Base-by-base conservation (phyloP, 169 alveolate species). In the Toxoplasma gondii region DNA sequence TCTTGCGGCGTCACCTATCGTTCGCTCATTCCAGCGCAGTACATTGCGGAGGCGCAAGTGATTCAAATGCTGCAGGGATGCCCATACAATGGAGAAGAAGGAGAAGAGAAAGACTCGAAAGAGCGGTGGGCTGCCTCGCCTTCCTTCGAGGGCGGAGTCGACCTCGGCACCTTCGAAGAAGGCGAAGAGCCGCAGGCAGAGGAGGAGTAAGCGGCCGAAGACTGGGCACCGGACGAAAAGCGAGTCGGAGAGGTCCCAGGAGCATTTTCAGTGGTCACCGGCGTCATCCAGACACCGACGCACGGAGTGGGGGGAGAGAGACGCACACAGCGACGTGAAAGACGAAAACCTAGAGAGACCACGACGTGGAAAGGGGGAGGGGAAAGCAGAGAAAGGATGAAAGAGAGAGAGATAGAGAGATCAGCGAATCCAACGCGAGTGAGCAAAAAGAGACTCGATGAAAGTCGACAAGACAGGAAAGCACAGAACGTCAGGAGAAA, bases 61-160 rank as follows among this genome's bases (percentile, higher is more conserved):
- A 90, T 44, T 19, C 94, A 91, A 90, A 91, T 91, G 93, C 93
- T 88, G n/a, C 93, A 88, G 84, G 93, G 93, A 24, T 88, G 74
- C 38, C 58, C 84, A 36, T 88, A 88, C 84, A 88, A 88, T 39
- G 82, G 27, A 1, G 93, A 88, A 29, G 93, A 88, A 27, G 84
- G 82, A 64, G 93, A 64, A 53, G 74, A 64, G 84, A 41, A 31
- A 4, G 54, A 31, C n/a, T 9, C 41, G 45, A 38, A 38, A 38
- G 69, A 82, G 64, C 4, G 90, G 24, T 82, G 90, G 90, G 90
- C 67, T 0, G 36, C 67, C 36, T 82, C 69, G 44, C 67, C 19
- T 19, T 16, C 53, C 24, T 41, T 38, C 64, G 90, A 27, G 69
- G 90, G 69, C n/a, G 90, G 41, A 9, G 90, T 82, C 22, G 90